Percentiles rank a stretch among this genome's conserved stretches.
Conservation (phyloP, 805 yeast species). For the Kodamaea fukazawae region DNA sequence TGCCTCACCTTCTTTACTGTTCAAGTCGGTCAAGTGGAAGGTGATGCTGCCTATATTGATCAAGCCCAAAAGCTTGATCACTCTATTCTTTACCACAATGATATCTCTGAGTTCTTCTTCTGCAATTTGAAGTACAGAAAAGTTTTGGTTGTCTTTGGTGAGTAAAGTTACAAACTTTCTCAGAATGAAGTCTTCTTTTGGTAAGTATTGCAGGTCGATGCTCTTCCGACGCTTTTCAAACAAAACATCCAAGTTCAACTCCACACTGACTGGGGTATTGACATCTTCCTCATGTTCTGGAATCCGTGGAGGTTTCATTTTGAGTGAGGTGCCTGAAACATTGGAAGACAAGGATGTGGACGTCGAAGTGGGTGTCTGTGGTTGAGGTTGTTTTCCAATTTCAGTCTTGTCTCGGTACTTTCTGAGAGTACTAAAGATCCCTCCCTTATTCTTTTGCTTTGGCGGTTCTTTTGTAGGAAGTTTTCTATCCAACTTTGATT, state of each 20-base stretch:
- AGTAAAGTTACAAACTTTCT: slow-evolving; percentile 44
- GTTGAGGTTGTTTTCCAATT: not conserved
- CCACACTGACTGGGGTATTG: no score
- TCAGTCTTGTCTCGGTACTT: slow-evolving; percentile 35
- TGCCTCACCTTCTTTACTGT: slow-evolving; percentile 54
- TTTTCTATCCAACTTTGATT: no score
- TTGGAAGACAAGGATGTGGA: not conserved
- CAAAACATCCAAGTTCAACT: no score
- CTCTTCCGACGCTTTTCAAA: not conserved
- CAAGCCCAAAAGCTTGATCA: slow-evolving; percentile 38
- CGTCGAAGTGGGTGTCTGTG: not conserved
- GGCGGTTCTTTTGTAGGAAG: slow-evolving; percentile 1
- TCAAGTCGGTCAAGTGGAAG: slow-evolving; percentile 68
- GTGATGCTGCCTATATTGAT: slow-evolving; percentile 32
- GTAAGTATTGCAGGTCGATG: slow-evolving; percentile 27
- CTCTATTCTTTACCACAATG: slow-evolving; percentile 33
- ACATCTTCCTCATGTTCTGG: no score
- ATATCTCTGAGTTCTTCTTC: no score
- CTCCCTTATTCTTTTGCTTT: slow-evolving; percentile 22
- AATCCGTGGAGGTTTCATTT: no score
- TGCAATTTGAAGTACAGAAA: not conserved
- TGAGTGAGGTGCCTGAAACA: no score
- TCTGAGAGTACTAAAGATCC: slow-evolving; percentile 39
- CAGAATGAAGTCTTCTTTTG: slow-evolving; percentile 12
- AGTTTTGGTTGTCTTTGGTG: slow-evolving; percentile 54